phyloP scores from a whole-genome alignment of 2,329 filamentous ascomycete species.

The Xylaria digitata region DNA sequence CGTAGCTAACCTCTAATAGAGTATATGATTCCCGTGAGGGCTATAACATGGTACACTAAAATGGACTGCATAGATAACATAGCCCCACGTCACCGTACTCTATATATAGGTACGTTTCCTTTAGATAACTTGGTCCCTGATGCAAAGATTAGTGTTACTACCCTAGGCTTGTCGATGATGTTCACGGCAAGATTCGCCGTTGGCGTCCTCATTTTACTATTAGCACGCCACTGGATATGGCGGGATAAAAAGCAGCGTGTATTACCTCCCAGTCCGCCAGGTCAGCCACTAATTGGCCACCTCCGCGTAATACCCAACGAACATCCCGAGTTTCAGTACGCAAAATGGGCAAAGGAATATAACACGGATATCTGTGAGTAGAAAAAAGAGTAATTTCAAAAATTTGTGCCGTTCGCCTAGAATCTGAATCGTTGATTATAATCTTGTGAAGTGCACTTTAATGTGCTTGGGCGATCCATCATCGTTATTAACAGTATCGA shows the following conservation, averaged over 20 bases:
- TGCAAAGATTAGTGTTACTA: not conserved
- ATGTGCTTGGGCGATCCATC: slow-evolving; percentile 51
- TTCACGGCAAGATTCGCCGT: not conserved
- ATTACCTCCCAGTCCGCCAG: slow-evolving; percentile 39
- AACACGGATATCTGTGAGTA: slow-evolving; percentile 42
- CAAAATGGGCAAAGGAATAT: slow-evolving; percentile 32
- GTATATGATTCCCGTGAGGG: not conserved
- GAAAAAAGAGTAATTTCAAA: not conserved
- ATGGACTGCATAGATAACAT: not conserved
- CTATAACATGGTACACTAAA: not conserved
- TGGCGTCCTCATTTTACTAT: not conserved
- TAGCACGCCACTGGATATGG: not conserved
- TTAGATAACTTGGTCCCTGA: not conserved
- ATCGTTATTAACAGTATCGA: slow-evolving; percentile 59
- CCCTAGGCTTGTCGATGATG: not conserved
- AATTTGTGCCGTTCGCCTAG: not conserved
- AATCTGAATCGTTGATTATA: not conserved
- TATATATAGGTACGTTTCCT: not conserved
- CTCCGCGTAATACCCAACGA: slow-evolving; percentile 39
- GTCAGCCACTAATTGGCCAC: slow-evolving; percentile 41
- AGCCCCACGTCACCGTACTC: not conserved
- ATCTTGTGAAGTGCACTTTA: slow-evolving; percentile 40
- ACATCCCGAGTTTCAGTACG: slow-evolving; percentile 35
- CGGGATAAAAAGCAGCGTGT: not conserved
- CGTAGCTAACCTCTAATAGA: too few species aligned